Percentiles rank a stretch among this genome's conserved stretches.
These are phyloP conservation scores for Senna tora DNA, from an alignment of 306 rosid genomes.

Conservation along the genomic window DNA sequence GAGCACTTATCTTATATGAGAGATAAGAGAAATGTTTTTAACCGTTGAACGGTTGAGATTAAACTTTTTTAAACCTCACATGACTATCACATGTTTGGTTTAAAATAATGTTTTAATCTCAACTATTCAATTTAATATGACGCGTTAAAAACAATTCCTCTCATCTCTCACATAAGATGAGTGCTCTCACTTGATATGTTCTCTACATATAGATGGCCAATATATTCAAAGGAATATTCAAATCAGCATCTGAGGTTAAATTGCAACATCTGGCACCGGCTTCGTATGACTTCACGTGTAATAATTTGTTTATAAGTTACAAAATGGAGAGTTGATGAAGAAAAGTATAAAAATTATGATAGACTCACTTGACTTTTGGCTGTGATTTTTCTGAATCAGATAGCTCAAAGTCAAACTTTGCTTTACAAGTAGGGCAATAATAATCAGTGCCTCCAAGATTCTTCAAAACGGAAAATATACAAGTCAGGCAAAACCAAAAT, in stretches of 20 bases:
- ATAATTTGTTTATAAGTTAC: constrained; percentile 12
- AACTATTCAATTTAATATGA: no score
- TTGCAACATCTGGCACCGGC: background rate
- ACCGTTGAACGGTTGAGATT: no score
- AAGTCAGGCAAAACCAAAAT: constrained; percentile 45
- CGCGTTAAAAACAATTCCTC: no score
- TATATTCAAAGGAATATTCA: background rate
- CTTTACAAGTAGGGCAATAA: constrained; percentile 97
- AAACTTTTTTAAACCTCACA: no score
- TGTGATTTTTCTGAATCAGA: constrained; percentile 88
- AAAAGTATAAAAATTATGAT: background rate
- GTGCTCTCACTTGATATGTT: no score
- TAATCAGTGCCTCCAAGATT: constrained; percentile 92
- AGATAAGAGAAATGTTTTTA: no score
- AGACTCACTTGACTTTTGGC: constrained; percentile 81
- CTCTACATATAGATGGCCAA: no score
- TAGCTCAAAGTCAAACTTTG: constrained; percentile 89
- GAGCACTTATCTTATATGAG: no score
- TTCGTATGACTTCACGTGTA: constrained; percentile 14
- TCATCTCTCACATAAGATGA: no score
- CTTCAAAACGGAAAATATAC: constrained; percentile 48
- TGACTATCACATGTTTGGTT: no score
- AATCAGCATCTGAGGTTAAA: constrained; percentile 32
- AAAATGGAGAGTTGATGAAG: constrained; percentile 1
- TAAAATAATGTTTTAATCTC: no score